Evolutionary conservation across 2,329 filamentous ascomycete genomes (phyloP).

Genomic region (Alternaria viburni): DNA sequence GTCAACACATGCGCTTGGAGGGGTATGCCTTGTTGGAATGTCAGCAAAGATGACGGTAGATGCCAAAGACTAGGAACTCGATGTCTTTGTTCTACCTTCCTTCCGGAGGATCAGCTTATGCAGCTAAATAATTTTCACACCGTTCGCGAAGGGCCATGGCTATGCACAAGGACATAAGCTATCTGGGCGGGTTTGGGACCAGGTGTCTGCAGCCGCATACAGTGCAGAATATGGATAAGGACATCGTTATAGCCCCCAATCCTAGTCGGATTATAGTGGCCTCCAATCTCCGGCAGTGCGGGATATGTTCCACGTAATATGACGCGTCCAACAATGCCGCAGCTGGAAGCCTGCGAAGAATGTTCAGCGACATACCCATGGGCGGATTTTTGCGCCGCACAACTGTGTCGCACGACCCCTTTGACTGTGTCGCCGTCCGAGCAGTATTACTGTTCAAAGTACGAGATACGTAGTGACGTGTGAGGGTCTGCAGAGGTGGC

Average conservation of each 20-base stretch:
- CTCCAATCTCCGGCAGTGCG: constrained; percentile 13
- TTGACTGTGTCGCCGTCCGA: background rate
- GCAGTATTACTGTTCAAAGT: background rate
- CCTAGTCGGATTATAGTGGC: constrained; percentile 2
- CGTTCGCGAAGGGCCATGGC: constrained; percentile 20
- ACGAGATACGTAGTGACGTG: constrained; percentile 6
- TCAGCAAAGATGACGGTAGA: background rate
- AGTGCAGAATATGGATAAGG: constrained; percentile 12
- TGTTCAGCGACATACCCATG: background rate
- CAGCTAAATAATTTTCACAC: constrained; percentile 28
- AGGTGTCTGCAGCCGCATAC: constrained; percentile 17
- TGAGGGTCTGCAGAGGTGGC: constrained; percentile 1
- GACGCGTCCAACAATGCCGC: background rate
- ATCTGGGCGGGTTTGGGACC: constrained; percentile 12
- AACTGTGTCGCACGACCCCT: background rate
- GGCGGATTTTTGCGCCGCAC: background rate
- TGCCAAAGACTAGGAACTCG: constrained; percentile 10
- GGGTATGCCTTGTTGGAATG: background rate
- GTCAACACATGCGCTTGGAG: background rate
- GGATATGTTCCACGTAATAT: constrained; percentile 2
- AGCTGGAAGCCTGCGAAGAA: background rate
- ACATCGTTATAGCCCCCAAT: constrained; percentile 3
- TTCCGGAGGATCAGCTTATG: constrained; percentile 9
- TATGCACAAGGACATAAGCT: constrained; percentile 15
- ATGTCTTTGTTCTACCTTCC: constrained; percentile 22